Evolutionary conservation across 129 eudicot genomes (phyloP).

Genomic region (Erigeron canadensis): DNA sequence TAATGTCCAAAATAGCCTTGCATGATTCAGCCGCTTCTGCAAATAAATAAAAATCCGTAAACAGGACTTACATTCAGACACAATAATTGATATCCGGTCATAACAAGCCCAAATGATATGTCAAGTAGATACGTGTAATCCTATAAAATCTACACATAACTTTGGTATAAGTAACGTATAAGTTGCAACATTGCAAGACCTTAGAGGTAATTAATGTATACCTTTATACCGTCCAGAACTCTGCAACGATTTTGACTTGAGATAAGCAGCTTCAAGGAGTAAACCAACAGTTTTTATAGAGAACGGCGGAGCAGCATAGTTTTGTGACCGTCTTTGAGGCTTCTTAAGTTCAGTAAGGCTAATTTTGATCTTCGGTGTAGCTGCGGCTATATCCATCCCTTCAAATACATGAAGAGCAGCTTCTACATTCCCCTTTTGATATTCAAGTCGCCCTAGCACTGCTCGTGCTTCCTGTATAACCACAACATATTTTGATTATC

Average conservation of each 20-base stretch:
- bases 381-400: constrained; percentile 70
- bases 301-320: constrained; percentile 53
- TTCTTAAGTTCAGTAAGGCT: constrained; percentile 49
- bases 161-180: constrained; percentile 18
- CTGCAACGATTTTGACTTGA: constrained; percentile 85
- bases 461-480: constrained; percentile 82
- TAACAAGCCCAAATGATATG: background rate
- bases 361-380: constrained; percentile 71
- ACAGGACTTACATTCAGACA: background rate
- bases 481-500: background rate
- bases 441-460: constrained; percentile 85
- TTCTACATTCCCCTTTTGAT: constrained; percentile 89
- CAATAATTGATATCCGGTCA: background rate
- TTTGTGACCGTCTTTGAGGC: constrained; percentile 47
- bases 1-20: constrained; percentile 74
- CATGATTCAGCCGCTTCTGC: constrained; percentile 98
- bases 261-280: constrained; percentile 75
- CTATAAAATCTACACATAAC: background rate
- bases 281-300: constrained; percentile 70
- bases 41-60: constrained; percentile 20
- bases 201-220: constrained; percentile 22
- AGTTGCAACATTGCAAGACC: background rate
- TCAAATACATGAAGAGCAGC: constrained; percentile 89
- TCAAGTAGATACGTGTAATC: background rate
- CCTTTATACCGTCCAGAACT: constrained; percentile 81